Evolutionary conservation across 106 monocot genomes (phyloP).

Genomic region (Dendrobium chrysotoxum): DNA sequence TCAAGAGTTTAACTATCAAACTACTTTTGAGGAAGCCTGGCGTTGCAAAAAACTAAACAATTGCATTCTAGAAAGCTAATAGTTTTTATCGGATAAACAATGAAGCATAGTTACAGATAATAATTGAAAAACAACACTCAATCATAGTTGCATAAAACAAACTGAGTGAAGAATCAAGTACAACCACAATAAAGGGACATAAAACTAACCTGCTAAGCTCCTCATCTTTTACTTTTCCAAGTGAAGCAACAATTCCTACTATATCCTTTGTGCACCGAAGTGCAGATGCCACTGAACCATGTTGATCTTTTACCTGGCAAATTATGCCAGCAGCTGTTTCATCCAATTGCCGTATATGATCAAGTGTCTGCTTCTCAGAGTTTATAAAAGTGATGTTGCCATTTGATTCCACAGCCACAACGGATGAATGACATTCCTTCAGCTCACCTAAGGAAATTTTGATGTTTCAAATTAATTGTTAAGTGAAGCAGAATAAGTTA

Average conservation of each 20-base stretch:
- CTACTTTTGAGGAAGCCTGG: neutral
- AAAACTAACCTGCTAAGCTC: conserved; percentile 65
- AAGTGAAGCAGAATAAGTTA: neutral
- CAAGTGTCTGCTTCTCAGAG: conserved; percentile 37
- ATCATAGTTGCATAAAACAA: neutral
- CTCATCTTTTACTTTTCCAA: conserved; percentile 71
- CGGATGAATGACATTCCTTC: conserved; percentile 32
- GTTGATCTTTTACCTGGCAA: conserved; percentile 45
- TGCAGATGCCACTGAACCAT: conserved; percentile 31
- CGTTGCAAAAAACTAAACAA: neutral
- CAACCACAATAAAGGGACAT: neutral
- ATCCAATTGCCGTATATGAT: conserved; percentile 45
- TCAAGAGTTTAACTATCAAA: neutral
- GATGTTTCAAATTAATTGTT: neutral
- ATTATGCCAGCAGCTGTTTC: conserved; percentile 65
- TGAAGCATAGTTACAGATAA: neutral
- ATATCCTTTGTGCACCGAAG: conserved; percentile 55
- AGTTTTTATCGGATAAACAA: neutral
- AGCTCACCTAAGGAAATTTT: conserved; percentile 40
- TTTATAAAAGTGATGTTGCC: conserved; percentile 15
- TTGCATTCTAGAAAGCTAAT: neutral
- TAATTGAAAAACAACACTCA: conserved; percentile 3
- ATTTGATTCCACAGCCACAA: conserved; percentile 19
- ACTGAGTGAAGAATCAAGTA: neutral
- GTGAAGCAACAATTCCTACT: conserved; percentile 66